Evolutionary conservation across 441 rosid species (phyloP).

Genomic region (Metrosideros polymorpha): DNA sequence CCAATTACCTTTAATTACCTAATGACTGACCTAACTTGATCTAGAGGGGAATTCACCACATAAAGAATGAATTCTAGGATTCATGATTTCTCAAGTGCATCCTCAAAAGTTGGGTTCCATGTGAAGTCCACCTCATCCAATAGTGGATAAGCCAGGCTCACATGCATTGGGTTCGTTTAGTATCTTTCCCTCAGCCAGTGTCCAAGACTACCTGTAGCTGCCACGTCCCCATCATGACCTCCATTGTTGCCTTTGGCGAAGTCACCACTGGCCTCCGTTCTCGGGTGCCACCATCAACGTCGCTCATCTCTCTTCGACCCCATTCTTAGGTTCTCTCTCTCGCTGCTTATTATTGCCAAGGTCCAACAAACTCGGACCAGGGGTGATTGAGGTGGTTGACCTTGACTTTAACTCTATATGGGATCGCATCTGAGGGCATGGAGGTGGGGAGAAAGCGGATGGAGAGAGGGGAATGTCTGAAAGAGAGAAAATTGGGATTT

Average conservation of each 20-base stretch:
- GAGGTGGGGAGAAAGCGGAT: background rate
- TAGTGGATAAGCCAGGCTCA: background rate
- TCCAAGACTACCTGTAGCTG: background rate
- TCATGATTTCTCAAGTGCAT: background rate
- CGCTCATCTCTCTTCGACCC: background rate
- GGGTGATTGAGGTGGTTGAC: too few relatives aligned
- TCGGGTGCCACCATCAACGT: background rate
- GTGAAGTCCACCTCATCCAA: background rate
- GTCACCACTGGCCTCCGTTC: background rate
- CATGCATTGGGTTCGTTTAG: background rate
- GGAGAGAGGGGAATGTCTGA: background rate
- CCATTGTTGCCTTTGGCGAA: background rate
- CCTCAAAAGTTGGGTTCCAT: too few relatives aligned
- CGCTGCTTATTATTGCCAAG: too few relatives aligned
- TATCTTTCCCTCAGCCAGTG: background rate
- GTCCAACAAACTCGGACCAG: too few relatives aligned
- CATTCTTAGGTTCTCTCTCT: too few relatives aligned
- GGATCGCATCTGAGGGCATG: too few relatives aligned
- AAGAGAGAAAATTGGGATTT: background rate
- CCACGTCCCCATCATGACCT: background rate
- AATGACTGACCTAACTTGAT: background rate
- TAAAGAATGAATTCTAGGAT: background rate
- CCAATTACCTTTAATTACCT: background rate
- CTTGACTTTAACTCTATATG: too few relatives aligned
- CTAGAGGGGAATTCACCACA: background rate